These are phyloP conservation scores for Chenopodium berlandieri DNA, from an alignment of 148 eudicot species.

Conservation along the genomic window DNA sequence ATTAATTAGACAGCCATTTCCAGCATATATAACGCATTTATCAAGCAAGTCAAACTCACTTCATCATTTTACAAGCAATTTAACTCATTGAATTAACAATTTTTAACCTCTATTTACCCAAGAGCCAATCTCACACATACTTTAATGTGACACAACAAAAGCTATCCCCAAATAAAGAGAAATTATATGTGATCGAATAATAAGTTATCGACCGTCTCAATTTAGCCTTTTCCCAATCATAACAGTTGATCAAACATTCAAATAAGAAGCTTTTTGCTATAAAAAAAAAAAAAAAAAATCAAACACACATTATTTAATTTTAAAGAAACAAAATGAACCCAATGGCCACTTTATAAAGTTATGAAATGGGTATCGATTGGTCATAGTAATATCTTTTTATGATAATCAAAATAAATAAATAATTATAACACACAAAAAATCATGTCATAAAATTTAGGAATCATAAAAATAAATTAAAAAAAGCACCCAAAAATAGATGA, in stretches of 20 bases:
- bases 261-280: no score
- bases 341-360: neutral
- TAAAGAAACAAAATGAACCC: neutral
- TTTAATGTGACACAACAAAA: no score
- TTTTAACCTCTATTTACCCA: neutral
- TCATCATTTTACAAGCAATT: slow-evolving; percentile 15
- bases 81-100: neutral
- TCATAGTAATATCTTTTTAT: neutral
- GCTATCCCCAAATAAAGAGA: no score
- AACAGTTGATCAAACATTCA: no score
- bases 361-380: slow-evolving; percentile 8
- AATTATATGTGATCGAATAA: no score
- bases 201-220: no score
- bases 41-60: slow-evolving; percentile 23
- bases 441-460: slow-evolving; percentile 10
- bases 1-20: neutral
- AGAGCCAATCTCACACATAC: neutral
- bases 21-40: slow-evolving; percentile 7
- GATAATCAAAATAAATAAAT: no score
- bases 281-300: neutral
- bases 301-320: neutral
- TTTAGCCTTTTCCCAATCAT: no score
- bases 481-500: neutral
- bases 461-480: neutral
- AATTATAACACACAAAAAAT: neutral